Conservation (phyloP, 106 monocot species). For the Vanilla planifolia region DNA sequence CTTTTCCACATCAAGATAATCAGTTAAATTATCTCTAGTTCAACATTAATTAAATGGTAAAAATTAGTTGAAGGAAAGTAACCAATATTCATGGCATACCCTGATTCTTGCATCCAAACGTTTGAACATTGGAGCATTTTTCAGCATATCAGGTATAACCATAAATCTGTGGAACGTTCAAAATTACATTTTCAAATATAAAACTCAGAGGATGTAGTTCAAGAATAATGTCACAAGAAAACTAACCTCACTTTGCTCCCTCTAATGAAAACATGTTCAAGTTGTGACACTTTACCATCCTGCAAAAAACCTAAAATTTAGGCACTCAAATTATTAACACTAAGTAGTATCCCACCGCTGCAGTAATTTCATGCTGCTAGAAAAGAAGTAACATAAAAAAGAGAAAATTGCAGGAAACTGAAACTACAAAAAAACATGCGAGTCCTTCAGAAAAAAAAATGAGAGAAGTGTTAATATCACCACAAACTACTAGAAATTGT, state of each 20-base stretch:
- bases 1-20: slow-evolving; percentile 24
- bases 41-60: not conserved
- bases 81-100: slow-evolving; percentile 24
- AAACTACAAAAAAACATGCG: too few relatives aligned
- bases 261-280: slow-evolving; percentile 85
- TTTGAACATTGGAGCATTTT: slow-evolving; percentile 98
- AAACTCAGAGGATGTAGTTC: not conserved
- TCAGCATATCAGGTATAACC: slow-evolving; percentile 97
- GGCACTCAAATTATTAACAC: not conserved
- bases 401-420: not conserved
- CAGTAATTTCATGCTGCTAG: not conserved
- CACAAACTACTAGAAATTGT: not conserved
- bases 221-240: not conserved
- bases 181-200: not conserved
- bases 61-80: not conserved
- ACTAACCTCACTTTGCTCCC: slow-evolving; percentile 85
- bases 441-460: slow-evolving; percentile 1
- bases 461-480: not conserved
- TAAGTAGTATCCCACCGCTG: not conserved
- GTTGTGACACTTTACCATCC: slow-evolving; percentile 81
- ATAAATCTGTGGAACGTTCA: slow-evolving; percentile 53
- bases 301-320: slow-evolving; percentile 3
- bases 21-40: not conserved
- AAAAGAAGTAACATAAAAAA: slow-evolving; percentile 1
- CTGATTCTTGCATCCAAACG: slow-evolving; percentile 85